phyloP scores from a whole-genome alignment of 805 yeast genomes.

The Ogataea naganishii region DNA sequence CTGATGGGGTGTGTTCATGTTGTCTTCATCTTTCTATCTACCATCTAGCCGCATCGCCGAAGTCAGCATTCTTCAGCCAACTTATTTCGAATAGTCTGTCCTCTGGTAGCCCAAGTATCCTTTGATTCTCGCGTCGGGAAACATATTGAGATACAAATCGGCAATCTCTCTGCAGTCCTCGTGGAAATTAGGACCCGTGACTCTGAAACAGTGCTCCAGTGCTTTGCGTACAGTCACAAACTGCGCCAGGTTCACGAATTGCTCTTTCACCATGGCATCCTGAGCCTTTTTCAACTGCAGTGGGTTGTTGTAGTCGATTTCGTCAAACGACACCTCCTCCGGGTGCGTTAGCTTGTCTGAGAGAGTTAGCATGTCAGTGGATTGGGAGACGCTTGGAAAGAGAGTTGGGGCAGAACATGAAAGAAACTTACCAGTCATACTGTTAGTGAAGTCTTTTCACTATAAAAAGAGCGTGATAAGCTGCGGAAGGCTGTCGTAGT shows the following conservation, averaged over 20 bases:
- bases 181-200: constrained; percentile 54
- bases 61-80: no score
- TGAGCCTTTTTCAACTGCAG: constrained; percentile 64
- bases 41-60: no score
- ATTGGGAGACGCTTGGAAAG: background rate
- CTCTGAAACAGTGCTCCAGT: constrained; percentile 58
- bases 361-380: constrained; percentile 1
- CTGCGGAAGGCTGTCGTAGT: no score
- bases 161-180: constrained; percentile 79
- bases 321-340: constrained; percentile 66
- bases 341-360: constrained; percentile 3
- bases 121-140: constrained; percentile 57
- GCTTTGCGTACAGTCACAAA: constrained; percentile 66
- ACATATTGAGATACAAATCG: constrained; percentile 67
- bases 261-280: constrained; percentile 69
- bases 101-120: constrained; percentile 84
- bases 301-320: constrained; percentile 64
- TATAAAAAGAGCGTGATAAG: no score
- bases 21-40: no score
- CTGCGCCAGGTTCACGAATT: constrained; percentile 63
- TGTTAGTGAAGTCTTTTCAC: no score
- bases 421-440: no score
- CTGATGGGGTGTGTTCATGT: no score
- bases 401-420: constrained; percentile 1
- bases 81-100: constrained; percentile 72